Evolutionary conservation across 2,329 filamentous ascomycete species (phyloP).

Genomic region (Xylariaceae sp.): DNA sequence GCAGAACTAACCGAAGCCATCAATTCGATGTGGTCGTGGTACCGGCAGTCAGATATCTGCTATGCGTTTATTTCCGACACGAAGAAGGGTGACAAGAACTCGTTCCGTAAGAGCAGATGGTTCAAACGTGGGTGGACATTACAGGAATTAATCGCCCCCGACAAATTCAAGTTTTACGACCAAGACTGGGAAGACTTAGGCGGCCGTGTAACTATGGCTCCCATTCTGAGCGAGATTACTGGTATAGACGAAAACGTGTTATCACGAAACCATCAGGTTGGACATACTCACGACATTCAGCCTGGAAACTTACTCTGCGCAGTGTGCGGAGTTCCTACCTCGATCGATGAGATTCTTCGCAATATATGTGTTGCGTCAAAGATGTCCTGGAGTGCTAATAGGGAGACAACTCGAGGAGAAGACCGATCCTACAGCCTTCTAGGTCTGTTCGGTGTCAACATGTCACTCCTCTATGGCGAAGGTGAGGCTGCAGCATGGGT

Average conservation of each 20-base stretch:
- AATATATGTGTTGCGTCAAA: slow-evolving; percentile 4
- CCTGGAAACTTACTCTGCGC: slow-evolving; percentile 1
- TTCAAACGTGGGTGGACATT: slow-evolving; percentile 10
- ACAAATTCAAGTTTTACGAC: slow-evolving; percentile 2
- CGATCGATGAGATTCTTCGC: slow-evolving; percentile 3
- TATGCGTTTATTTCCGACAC: slow-evolving; percentile 10
- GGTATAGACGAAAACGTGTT: slow-evolving; percentile 10
- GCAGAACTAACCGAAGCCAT: slow-evolving; percentile 11
- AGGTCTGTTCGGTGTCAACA: slow-evolving; percentile 13
- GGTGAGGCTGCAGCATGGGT: background rate
- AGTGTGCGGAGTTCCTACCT: background rate
- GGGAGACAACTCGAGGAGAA: slow-evolving; percentile 10
- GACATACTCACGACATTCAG: background rate
- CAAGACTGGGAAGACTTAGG: slow-evolving; percentile 11
- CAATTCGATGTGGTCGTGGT: slow-evolving; percentile 15
- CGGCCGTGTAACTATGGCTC: background rate
- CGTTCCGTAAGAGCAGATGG: slow-evolving; percentile 8
- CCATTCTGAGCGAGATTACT: slow-evolving; percentile 4
- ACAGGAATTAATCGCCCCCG: slow-evolving; percentile 7
- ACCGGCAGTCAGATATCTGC: slow-evolving; percentile 12
- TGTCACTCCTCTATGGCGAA: slow-evolving; percentile 16
- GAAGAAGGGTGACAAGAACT: background rate
- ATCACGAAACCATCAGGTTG: background rate
- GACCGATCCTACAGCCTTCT: slow-evolving; percentile 13
- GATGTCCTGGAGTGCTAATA: slow-evolving; percentile 8